Conservation (phyloP, 345 rosid genomes). For the Eucalyptus urophylla region DNA sequence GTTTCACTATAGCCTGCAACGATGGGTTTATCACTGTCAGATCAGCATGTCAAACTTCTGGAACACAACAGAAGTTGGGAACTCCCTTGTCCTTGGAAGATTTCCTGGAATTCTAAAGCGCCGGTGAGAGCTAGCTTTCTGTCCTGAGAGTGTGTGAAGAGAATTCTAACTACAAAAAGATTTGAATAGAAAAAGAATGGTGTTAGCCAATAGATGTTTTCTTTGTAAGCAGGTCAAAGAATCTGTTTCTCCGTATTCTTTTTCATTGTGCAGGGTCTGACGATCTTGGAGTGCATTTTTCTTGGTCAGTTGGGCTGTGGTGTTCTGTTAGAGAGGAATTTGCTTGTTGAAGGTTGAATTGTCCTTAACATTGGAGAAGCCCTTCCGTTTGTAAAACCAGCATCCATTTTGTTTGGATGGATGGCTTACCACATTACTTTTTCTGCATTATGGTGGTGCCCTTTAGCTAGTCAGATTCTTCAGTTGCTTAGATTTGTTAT, state of each 20-base stretch:
- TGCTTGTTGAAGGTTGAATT: no score
- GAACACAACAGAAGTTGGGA: not conserved
- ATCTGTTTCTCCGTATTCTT: not conserved
- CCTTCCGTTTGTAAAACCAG: not conserved
- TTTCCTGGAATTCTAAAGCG: not conserved
- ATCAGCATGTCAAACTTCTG: not conserved
- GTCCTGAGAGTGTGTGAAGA: not conserved
- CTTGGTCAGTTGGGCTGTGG: not conserved
- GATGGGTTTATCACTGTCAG: not conserved
- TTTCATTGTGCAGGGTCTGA: not conserved
- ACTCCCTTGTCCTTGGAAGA: not conserved
- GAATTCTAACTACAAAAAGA: not conserved
- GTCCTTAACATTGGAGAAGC: no score
- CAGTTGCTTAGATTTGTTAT: not conserved
- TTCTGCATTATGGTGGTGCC: not conserved
- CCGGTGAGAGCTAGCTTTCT: not conserved
- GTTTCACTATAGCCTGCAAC: not conserved
- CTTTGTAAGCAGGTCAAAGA: not conserved
- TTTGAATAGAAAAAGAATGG: not conserved
- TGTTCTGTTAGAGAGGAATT: no score
- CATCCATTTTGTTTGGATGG: not conserved
- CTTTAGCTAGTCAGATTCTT: not conserved
- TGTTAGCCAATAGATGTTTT: not conserved
- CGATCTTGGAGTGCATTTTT: not conserved
- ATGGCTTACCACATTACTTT: not conserved